phyloP scores from a whole-genome alignment of 2,329 filamentous ascomycete genomes.

The Didymella exigua region DNA sequence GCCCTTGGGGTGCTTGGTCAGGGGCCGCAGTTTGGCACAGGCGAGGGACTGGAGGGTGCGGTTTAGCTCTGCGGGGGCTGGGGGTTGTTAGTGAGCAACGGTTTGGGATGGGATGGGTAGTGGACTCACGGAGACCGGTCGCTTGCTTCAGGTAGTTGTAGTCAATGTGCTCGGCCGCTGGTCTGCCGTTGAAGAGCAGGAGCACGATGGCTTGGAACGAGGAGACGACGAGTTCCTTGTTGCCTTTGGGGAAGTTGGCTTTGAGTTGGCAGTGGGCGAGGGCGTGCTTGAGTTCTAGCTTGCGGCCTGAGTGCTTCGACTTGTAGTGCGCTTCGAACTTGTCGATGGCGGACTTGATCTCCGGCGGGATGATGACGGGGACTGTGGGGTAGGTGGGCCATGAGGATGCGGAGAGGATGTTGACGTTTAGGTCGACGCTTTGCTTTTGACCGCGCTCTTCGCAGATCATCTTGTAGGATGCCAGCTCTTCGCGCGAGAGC shows the following conservation, averaged over 20 bases:
- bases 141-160: slow-evolving; percentile 77
- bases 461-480: slow-evolving; percentile 76
- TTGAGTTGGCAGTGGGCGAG: slow-evolving; percentile 89
- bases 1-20: slow-evolving; percentile 83
- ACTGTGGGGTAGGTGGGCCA: slow-evolving; percentile 92
- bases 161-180: slow-evolving; percentile 66
- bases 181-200: slow-evolving; percentile 81
- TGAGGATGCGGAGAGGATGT: slow-evolving; percentile 84
- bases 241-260: slow-evolving; percentile 76
- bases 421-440: slow-evolving; percentile 77
- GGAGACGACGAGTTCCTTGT: slow-evolving; percentile 88
- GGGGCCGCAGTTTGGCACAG: slow-evolving; percentile 83
- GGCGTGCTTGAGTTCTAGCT: slow-evolving; percentile 88
- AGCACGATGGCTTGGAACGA: slow-evolving; percentile 92
- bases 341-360: slow-evolving; percentile 76
- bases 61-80: slow-evolving; percentile 76
- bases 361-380: slow-evolving; percentile 73
- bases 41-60: slow-evolving; percentile 94
- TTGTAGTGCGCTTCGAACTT: slow-evolving; percentile 87
- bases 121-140: slow-evolving; percentile 70
- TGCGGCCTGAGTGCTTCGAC: slow-evolving; percentile 84
- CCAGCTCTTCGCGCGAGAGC: slow-evolving; percentile 88
- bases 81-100: slow-evolving; percentile 16
- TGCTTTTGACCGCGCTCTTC: slow-evolving; percentile 64
- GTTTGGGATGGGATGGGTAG: not conserved